These are phyloP conservation scores for Phialophora macrospora DNA, from an alignment of 2,329 filamentous ascomycete genomes.

Conservation along the genomic window DNA sequence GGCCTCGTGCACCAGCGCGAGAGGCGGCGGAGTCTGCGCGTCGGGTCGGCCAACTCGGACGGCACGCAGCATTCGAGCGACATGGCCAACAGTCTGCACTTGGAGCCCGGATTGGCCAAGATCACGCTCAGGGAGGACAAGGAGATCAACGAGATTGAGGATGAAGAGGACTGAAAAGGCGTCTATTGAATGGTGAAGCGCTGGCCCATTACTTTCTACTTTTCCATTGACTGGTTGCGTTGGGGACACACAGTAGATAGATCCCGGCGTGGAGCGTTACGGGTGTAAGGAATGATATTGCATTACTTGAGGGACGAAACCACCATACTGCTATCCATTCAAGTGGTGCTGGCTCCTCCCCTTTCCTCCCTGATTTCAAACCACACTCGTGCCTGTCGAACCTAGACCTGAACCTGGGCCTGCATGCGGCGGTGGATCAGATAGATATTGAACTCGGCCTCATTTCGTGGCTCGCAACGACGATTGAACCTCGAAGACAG, in stretches of 20 bases:
- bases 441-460: background rate
- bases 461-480: background rate
- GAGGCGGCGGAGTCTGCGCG: slow-evolving; percentile 40
- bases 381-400: background rate
- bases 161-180: background rate
- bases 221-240: background rate
- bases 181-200: background rate
- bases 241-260: background rate
- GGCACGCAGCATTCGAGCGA: slow-evolving; percentile 29
- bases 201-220: too few relatives aligned
- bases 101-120: slow-evolving; percentile 38
- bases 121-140: slow-evolving; percentile 34
- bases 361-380: background rate
- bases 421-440: background rate
- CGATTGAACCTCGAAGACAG: background rate
- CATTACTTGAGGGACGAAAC: background rate
- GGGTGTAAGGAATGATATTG: background rate
- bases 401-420: background rate
- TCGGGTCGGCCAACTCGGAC: slow-evolving; percentile 36
- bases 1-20: slow-evolving; percentile 50
- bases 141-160: slow-evolving; percentile 34
- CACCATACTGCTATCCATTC: background rate
- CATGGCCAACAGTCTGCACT: slow-evolving; percentile 35
- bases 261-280: background rate
- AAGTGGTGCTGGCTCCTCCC: background rate